Evolutionary conservation across 2,329 filamentous ascomycete genomes (phyloP), one percentile per base, ranked within the genome.

Genomic region (Scleromitrula shiraiana): DNA sequence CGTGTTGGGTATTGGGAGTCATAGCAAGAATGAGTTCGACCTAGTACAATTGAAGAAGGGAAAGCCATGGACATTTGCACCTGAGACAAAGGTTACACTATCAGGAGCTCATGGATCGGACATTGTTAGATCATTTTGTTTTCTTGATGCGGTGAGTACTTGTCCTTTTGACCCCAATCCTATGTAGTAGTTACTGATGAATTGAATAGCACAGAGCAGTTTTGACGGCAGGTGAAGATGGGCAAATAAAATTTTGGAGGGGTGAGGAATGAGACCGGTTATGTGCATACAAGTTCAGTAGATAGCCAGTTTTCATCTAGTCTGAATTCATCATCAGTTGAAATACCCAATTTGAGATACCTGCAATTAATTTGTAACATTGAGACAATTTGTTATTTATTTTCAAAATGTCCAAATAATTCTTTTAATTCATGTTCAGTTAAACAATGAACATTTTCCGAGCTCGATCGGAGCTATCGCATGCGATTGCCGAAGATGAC

Each of bases 1-100:
- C 5, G 74, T 82, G 12, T 67, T 87, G 32, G 83, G 80, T 2
- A 76, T 74, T 2, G 83, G 83, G n/a, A 72, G 74, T 30, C 82
- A 85, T 58, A 82, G 77, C 50, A 69, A 70, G 38, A 69, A 79
- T 53, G 68, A 69, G 50, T 82, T 85, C 54, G 73, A 80, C 60
- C 66, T 85, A 49, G 65, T 82, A 38, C 78, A 81, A 58, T 65
- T 85, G 49, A 70, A 74, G 20, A 76, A 73, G 50, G 67, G 64
- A n/a, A 63, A 60, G 51, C 64, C 38, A 33, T 84, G 81, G 81
- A 63, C 62, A 2, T 65, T 84, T 50, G 75, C 76, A 52, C 66
- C 66, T n/a, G 70, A 72, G 14, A 73, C 72, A 10, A 74, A 72
- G 48, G 79, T 84, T 22, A 72, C 71, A n/a, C 62, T 85, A 41